Conservation (phyloP, 2,329 filamentous ascomycete species). For the Aspergillus bombycis region DNA sequence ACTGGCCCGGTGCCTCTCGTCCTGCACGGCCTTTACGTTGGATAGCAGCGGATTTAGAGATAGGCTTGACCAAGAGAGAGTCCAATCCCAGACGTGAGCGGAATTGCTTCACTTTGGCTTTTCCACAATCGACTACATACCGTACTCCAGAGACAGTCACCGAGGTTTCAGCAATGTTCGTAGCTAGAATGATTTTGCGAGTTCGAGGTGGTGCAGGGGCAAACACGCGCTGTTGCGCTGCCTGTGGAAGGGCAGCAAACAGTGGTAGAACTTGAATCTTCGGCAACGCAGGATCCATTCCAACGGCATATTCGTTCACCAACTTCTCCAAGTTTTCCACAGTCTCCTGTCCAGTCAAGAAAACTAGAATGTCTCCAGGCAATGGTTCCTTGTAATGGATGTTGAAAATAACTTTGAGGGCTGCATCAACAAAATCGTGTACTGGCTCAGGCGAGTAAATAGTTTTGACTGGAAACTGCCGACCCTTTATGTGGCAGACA, state of each 20-base stretch:
- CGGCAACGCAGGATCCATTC: slow-evolving; percentile 74
- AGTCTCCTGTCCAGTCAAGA: slow-evolving; percentile 89
- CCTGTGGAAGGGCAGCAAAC: slow-evolving; percentile 86
- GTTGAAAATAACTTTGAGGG: slow-evolving; percentile 80
- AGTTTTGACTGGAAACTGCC: slow-evolving; percentile 82
- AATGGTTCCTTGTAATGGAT: slow-evolving; percentile 85
- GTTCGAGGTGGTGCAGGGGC: slow-evolving; percentile 72
- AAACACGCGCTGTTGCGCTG: slow-evolving; percentile 85
- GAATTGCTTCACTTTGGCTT: slow-evolving; percentile 92
- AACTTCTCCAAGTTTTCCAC: slow-evolving; percentile 81
- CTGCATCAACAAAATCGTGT: slow-evolving; percentile 77
- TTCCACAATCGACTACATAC: slow-evolving; percentile 89
- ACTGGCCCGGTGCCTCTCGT: slow-evolving; percentile 87
- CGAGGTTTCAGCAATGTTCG: slow-evolving; percentile 98
- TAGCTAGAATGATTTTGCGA: slow-evolving; percentile 87
- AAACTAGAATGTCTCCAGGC: slow-evolving; percentile 92
- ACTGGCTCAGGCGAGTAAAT: slow-evolving; percentile 74
- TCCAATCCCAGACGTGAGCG: slow-evolving; percentile 83
- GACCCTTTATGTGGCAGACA: slow-evolving; percentile 75
- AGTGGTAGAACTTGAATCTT: slow-evolving; percentile 72
- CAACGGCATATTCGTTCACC: slow-evolving; percentile 76
- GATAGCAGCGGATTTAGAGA: slow-evolving; percentile 90
- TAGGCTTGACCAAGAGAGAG: slow-evolving; percentile 84
- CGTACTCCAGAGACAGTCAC: slow-evolving; percentile 92
- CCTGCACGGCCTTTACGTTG: slow-evolving; percentile 91